Conservation (phyloP, 2,329 filamentous ascomycete species). For the Escovopsis sp. region DNA sequence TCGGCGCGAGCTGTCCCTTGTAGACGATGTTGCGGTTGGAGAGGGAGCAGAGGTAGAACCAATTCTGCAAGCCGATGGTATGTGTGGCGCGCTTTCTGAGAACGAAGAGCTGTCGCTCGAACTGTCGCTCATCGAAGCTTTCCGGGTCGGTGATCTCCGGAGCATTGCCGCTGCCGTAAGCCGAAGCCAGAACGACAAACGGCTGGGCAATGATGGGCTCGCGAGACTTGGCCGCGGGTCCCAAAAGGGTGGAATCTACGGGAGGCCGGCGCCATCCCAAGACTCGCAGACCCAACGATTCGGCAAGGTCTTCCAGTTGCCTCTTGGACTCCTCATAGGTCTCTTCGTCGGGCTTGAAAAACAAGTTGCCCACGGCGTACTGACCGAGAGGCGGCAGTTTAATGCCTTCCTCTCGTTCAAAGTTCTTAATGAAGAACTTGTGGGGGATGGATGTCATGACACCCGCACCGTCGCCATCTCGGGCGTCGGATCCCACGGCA, state of each 20-base stretch:
- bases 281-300: conserved; percentile 73
- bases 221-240: conserved; percentile 80
- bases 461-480: conserved; percentile 95
- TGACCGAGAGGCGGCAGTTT: conserved; percentile 78
- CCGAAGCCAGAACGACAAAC: conserved; percentile 75
- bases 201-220: conserved; percentile 94
- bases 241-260: conserved; percentile 81
- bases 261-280: conserved; percentile 95
- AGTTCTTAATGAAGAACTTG: conserved; percentile 97
- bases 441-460: conserved; percentile 99
- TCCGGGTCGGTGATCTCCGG: conserved; percentile 67
- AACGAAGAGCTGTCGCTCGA: conserved; percentile 88
- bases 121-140: conserved; percentile 68
- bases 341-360: conserved; percentile 94
- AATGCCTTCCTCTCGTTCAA: conserved; percentile 78
- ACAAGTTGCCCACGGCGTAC: conserved; percentile 94
- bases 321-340: conserved; percentile 79
- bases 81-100: conserved; percentile 91
- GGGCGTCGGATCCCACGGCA: conserved; percentile 92
- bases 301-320: conserved; percentile 88
- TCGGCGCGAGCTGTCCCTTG: conserved; percentile 88
- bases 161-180: conserved; percentile 68
- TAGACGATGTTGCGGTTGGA: conserved; percentile 99
- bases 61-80: conserved; percentile 89
- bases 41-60: conserved; percentile 96